Evolutionary conservation across 345 rosid species (phyloP), one percentile per base, ranked within the genome.

Genomic region (Sisymbrium altissimum): DNA sequence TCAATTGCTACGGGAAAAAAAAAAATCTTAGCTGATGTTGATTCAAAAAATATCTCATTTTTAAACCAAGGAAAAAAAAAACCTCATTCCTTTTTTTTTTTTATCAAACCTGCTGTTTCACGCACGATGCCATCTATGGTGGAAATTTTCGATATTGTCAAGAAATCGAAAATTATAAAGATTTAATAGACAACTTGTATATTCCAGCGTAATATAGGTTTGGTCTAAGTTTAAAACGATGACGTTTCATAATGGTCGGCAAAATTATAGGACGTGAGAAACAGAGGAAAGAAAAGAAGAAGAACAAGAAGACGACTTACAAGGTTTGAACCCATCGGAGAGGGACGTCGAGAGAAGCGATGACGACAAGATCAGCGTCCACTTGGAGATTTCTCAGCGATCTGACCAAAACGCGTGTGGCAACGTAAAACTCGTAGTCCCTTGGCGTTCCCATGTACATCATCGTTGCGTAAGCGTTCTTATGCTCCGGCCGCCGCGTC

Each of bases 391-490:
- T 45, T 38, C 63, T 81, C 7, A 95, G 83, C 23, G 99, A 92
- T 83, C 93, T 87, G 85, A 92, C 72, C 85, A 95, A 62, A 69
- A 95, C 99, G 40, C 99, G 96, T 40, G 85, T 95, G 19, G 97
- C 99, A 4, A 92, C 92, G 66, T 91, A 95, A 77, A 89, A 95
- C 86, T 95, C 99, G 77, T 92, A 95, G 87, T 95, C 99, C 49
- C 98, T 85, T 7, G 98, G 98, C 30, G 98, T 94, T 3, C 98
- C 98, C 98, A 94, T 89, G 64, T 94, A 94, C 98, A 94, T 94
- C 96, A 94, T 94, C 85, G 98, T 85, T 10, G 98, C 98, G 56
- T 94, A 95, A 0, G 99, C 99, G 84, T 91, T 88, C 78, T 72
- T 81, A 39, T 86, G 96, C 63, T 64, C 80, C 68, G 56, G 75